Percentiles rank a stretch among this genome's conserved stretches.
Conservation (phyloP, 768 basidiomycete species). For the Suillus brevipes region DNA sequence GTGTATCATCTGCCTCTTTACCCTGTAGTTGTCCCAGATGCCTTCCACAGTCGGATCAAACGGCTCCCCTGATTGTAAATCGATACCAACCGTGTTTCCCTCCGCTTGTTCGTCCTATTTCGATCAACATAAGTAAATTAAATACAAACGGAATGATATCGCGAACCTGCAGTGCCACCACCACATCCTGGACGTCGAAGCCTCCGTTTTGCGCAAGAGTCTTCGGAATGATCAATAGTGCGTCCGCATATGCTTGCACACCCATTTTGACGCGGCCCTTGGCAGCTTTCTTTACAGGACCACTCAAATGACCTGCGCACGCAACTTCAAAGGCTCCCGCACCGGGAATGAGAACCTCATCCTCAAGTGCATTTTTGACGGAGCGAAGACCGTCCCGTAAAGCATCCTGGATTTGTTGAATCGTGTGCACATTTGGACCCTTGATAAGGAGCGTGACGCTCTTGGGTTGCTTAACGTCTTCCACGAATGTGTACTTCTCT, state of each 20-base stretch:
- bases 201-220: conserved; percentile 95
- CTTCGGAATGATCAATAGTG: conserved; percentile 92
- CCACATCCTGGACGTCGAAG: conserved; percentile 93
- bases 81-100: conserved; percentile 89
- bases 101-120: conserved; percentile 88
- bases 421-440: conserved; percentile 96
- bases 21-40: conserved; percentile 98
- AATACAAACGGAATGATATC: conserved; percentile 13
- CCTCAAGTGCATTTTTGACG: conserved; percentile 96
- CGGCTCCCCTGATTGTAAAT: conserved; percentile 91
- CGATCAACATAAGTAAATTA: conserved; percentile 14
- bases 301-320: conserved; percentile 81
- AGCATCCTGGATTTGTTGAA: conserved; percentile 96
- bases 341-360: conserved; percentile 86
- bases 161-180: conserved; percentile 84
- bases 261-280: conserved; percentile 98
- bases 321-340: conserved; percentile 97
- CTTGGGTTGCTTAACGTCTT: conserved; percentile 94
- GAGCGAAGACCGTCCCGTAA: conserved; percentile 94
- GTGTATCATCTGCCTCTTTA: conserved; percentile 98
- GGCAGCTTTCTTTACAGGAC: conserved; percentile 76
- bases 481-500: conserved; percentile 97
- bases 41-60: conserved; percentile 96
- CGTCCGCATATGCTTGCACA: conserved; percentile 95
- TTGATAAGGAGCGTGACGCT: conserved; percentile 96